phyloP scores from a whole-genome alignment of 768 basidiomycete genomes.

The Amanita inopinata region DNA sequence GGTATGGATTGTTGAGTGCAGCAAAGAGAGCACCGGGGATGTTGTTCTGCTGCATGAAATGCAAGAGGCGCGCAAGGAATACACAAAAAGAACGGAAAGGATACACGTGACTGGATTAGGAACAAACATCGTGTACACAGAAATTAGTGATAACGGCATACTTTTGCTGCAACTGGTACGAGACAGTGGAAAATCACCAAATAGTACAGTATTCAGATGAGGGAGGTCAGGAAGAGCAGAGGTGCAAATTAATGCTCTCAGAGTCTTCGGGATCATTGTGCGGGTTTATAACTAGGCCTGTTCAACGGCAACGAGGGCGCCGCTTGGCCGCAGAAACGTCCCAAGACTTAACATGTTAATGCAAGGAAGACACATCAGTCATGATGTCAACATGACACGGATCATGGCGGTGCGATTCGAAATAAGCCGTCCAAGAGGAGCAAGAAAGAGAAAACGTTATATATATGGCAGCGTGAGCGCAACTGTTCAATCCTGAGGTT shows the following conservation, averaged over 20 bases:
- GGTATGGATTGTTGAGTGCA: constrained; percentile 13
- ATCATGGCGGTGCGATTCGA: too few relatives aligned
- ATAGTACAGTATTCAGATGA: constrained; percentile 6
- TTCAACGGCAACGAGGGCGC: background rate
- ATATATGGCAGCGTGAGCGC: background rate
- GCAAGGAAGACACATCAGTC: constrained; percentile 1
- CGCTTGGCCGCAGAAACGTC: constrained; percentile 4
- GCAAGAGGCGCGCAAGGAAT: too few relatives aligned
- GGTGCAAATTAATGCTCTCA: constrained; percentile 2
- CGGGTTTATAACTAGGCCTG: background rate
- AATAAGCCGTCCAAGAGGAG: background rate
- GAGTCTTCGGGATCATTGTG: constrained; percentile 1
- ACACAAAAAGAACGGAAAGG: constrained; percentile 9
- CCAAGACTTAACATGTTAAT: background rate
- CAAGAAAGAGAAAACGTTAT: background rate
- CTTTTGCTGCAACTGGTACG: constrained; percentile 7
- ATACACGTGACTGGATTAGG: constrained; percentile 10
- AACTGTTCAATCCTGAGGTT: constrained; percentile 35
- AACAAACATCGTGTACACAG: constrained; percentile 7
- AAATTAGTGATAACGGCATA: constrained; percentile 10
- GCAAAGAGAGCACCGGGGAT: background rate
- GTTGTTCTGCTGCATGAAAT: constrained; percentile 8
- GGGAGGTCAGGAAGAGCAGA: background rate
- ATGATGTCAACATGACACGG: background rate
- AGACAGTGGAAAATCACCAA: constrained; percentile 8